phyloP scores from a whole-genome alignment of 2,329 filamentous ascomycete genomes.

The Hypoxylon sp. region DNA sequence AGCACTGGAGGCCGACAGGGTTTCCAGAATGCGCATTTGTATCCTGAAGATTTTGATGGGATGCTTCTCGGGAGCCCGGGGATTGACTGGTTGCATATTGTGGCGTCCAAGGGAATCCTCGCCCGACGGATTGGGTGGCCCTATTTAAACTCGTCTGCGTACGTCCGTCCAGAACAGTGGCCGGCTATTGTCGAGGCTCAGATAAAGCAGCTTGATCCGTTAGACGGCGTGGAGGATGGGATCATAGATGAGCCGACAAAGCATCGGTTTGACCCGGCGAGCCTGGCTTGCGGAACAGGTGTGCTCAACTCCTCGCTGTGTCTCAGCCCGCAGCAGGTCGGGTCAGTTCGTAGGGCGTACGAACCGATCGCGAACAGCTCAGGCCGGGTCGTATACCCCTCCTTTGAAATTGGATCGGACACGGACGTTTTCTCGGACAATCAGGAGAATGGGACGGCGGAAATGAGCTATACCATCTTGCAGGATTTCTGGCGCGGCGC shows the following conservation, averaged over 20 bases:
- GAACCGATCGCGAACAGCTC: constrained; percentile 33
- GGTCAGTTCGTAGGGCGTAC: constrained; percentile 40
- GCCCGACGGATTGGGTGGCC: constrained; percentile 57
- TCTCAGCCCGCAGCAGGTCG: constrained; percentile 36
- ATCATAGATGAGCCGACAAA: constrained; percentile 59
- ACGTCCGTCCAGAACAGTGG: constrained; percentile 57
- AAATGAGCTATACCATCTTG: constrained; percentile 41
- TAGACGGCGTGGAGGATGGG: constrained; percentile 59
- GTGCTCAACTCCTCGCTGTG: constrained; percentile 37
- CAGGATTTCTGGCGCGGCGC: constrained; percentile 46
- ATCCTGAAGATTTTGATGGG: constrained; percentile 67
- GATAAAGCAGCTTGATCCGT: constrained; percentile 58
- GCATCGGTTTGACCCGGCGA: constrained; percentile 54
- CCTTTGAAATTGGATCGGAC: constrained; percentile 39
- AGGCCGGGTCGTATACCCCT: constrained; percentile 41
- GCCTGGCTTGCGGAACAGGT: constrained; percentile 34
- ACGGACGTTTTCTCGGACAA: constrained; percentile 43
- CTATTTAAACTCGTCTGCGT: constrained; percentile 58
- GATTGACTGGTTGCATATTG: constrained; percentile 44
- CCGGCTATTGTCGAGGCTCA: constrained; percentile 58
- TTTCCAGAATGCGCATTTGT: constrained; percentile 63
- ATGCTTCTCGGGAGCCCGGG: constrained; percentile 62
- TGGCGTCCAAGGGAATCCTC: constrained; percentile 61
- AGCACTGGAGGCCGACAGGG: constrained; percentile 69
- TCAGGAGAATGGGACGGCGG: constrained; percentile 38